phyloP scores from a whole-genome alignment of 441 rosid genomes.

The Croton setiger region DNA sequence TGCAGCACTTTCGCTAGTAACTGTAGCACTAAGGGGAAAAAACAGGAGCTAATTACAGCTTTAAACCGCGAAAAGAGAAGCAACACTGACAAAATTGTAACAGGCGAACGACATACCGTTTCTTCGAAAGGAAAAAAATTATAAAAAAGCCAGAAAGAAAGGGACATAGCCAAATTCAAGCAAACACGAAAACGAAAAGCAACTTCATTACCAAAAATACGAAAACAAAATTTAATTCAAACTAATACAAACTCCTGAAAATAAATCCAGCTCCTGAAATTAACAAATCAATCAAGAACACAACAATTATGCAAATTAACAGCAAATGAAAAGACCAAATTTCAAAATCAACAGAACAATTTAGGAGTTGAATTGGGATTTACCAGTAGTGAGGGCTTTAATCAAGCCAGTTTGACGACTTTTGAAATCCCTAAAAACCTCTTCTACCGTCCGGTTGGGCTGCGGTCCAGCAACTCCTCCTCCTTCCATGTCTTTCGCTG shows the following conservation, averaged over 20 bases:
- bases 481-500: constrained; percentile 27
- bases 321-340: not conserved
- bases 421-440: constrained; percentile 67
- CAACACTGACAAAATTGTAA: not conserved
- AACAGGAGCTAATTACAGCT: not conserved
- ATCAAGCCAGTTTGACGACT: constrained; percentile 63
- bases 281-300: not conserved
- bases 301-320: not conserved
- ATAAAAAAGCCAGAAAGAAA: not conserved
- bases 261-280: not conserved
- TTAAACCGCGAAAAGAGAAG: not conserved
- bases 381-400: constrained; percentile 67
- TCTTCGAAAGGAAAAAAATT: not conserved
- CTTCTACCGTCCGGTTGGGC: constrained; percentile 69
- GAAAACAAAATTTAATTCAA: not conserved
- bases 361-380: not conserved
- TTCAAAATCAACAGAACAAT: not conserved
- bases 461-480: constrained; percentile 31
- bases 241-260: not conserved
- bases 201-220: not conserved
- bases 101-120: not conserved
- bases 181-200: not conserved
- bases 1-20: no score
- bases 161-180: not conserved
- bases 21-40: not conserved